Base-by-base conservation (phyloP, 441 rosid genomes). In the Hura crepitans region DNA sequence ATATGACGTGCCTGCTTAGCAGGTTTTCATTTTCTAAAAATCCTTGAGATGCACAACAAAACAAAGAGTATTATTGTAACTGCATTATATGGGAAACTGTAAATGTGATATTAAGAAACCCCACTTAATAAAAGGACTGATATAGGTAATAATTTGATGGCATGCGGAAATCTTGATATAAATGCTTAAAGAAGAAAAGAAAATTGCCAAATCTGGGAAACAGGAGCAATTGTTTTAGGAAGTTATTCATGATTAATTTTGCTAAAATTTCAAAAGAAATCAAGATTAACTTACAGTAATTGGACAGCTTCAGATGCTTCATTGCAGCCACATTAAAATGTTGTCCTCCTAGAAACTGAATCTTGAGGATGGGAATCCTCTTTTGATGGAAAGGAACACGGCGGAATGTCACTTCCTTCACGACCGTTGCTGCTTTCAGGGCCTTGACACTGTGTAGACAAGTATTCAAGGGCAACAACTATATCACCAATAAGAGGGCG, bases 401-500 rank as follows among this genome's bases (percentile, higher is more conserved):
- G 23, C 22, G 76, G 70, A 0, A 72, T 62, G 33, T 57, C 77
- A 61, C 75, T 69, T 64, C 45, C 61, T 51, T 31, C 70, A 47
- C 76, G 74, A 45, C 62, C 65, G 22, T 20, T 70, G 42, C 37
- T 60, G 55, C 85, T 75, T 20, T 77, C 86, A 1, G 85, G 75
- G 72, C 71, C 74, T 14, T 78, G 68, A 60, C 84, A 63, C 78
- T 89, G 97, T 53, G 82, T 61, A 37, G 83, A 78, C 78, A 94
- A 79, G 83, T 91, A 94, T 78, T 92, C 99, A 18, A 94, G 95
- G 17, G 99, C 99, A 3, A 87, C 97, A 12, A 90, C 93, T 6
- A 94, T 86, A 74, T 94, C 99, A 33, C 85, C 79, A 43, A 94
- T 87, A n/a, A 94, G 84, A 30, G 99, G 99, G 58, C 97, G 92